Base-by-base conservation (phyloP, 2,329 filamentous ascomycete species). In the Lecanoromycetidae sp. region DNA sequence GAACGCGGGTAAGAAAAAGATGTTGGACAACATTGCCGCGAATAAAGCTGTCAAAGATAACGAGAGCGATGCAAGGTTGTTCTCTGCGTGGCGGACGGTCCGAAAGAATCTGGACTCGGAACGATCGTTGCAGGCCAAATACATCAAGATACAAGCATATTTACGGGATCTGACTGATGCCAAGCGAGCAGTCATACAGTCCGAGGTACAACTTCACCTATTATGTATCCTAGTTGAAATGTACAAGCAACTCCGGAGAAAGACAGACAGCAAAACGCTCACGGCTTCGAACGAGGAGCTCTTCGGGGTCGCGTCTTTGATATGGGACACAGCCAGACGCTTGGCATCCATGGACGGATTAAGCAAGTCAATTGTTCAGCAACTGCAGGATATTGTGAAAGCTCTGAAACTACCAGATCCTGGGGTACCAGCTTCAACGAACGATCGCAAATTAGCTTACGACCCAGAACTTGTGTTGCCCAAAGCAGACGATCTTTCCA, bases 311-410 rank as follows among this genome's bases (percentile, higher is more conserved):
- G 64, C 67, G 19, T 69, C 70, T 5, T 57, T 71, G 7, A 66
- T 71, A 38, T 75, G 69, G 69, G 62, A 66, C 34, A 65, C 61
- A 3, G 56, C 67, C 19, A 58, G 61, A 30, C 58, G 57, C n/a
- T 59, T 72, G 20, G 59, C 61, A 10, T 60, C 61, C 5, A 63
- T 59, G 42, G 57, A 60, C 4, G 62, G 62, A 2, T 51, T 71
- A 15, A 67, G 69, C 4, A 64, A 67, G 52, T 64, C 66, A 1
- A 67, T 71, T 27, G 57, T 57, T 15, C 55, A 52, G 41, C 62
- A 58, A 45, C 61, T 63, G 46, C 56, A 58, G 4, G 57, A 60
- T 27, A 49, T 53, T n/a, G 15, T 49, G n/a, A 38, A 38, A 8
- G 17, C 32, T 27, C 53, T 63, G 4, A 58, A 57, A 27, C 57